phyloP scores from a whole-genome alignment of 768 basidiomycete species.

The Tulasnella sp. region DNA sequence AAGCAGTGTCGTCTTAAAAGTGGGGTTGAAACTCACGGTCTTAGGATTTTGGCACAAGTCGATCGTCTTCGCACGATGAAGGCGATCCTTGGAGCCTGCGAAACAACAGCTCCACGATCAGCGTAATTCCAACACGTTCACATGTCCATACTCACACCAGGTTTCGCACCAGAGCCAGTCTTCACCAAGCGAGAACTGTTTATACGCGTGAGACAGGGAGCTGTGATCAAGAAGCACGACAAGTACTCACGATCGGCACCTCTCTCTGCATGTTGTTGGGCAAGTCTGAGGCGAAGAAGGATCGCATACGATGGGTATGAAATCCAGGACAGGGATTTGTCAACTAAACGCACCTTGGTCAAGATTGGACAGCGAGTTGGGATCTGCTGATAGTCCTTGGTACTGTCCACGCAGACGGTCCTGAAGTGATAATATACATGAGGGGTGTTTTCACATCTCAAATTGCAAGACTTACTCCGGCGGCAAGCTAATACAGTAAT shows the following conservation, averaged over 20 bases:
- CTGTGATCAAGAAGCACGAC: not conserved
- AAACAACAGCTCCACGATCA: too few relatives aligned
- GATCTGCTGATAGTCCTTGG: conserved; percentile 88
- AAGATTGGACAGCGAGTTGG: conserved; percentile 83
- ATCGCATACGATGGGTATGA: not conserved
- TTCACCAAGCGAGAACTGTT: conserved; percentile 72
- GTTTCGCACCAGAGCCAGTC: conserved; percentile 99
- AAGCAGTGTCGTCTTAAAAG: not conserved
- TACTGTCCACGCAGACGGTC: conserved; percentile 87
- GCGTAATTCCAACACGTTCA: not conserved
- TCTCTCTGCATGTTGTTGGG: conserved; percentile 89
- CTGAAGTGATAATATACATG: conserved; percentile 28
- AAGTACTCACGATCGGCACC: conserved; percentile 74
- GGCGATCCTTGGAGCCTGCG: conserved; percentile 74
- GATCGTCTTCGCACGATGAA: conserved; percentile 75
- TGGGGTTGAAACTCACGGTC: conserved; percentile 44
- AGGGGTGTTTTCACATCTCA: not conserved
- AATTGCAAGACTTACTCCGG: conserved; percentile 35
- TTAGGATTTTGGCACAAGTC: conserved; percentile 95
- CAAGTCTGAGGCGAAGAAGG: conserved; percentile 45
- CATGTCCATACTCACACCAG: conserved; percentile 62
- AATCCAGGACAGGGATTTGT: too few relatives aligned
- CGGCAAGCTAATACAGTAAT: conserved; percentile 35
- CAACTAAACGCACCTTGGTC: conserved; percentile 60
- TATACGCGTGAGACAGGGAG: not conserved